A percentile compares a stretch with the other conserved stretches of the same genome.
Conservation (phyloP, 83 land plant species). For the Diphasiastrum complanatum region DNA sequence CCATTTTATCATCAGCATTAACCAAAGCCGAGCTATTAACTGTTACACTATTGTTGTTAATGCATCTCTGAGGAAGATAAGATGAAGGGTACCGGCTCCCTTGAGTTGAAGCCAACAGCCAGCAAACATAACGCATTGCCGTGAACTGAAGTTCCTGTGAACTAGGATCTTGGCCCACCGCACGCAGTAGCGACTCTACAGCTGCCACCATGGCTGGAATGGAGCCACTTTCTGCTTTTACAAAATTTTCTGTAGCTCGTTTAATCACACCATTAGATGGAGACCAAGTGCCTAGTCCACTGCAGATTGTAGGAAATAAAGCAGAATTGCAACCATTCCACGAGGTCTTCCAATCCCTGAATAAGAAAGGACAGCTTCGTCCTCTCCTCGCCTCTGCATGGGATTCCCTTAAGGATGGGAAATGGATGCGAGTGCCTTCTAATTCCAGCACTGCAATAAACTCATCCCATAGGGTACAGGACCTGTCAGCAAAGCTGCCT, state of each 20-base stretch:
- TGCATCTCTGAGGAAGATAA: background rate
- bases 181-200: conserved; percentile 40
- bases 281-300: too few relatives aligned
- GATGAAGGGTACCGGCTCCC: conserved; percentile 22
- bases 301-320: too few relatives aligned
- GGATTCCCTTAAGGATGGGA: background rate
- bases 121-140: conserved; percentile 50
- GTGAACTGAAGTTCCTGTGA: conserved; percentile 53
- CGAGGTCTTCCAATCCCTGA: too few relatives aligned
- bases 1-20: background rate
- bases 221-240: too few relatives aligned
- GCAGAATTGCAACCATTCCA: too few relatives aligned
- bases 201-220: conserved; percentile 54
- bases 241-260: too few relatives aligned
- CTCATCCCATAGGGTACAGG: conserved; percentile 49
- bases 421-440: conserved; percentile 25
- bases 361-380: too few relatives aligned
- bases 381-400: too few relatives aligned
- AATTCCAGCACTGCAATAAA: conserved; percentile 48
- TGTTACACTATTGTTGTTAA: background rate
- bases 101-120: conserved; percentile 58
- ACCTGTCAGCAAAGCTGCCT: conserved; percentile 51
- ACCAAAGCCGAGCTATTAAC: background rate
- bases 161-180: conserved; percentile 51
- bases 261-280: too few relatives aligned